Evolutionary conservation across 805 yeast genomes (phyloP), one percentile per base, ranked within the genome.

Genomic region (Cyberlindnera veronae): DNA sequence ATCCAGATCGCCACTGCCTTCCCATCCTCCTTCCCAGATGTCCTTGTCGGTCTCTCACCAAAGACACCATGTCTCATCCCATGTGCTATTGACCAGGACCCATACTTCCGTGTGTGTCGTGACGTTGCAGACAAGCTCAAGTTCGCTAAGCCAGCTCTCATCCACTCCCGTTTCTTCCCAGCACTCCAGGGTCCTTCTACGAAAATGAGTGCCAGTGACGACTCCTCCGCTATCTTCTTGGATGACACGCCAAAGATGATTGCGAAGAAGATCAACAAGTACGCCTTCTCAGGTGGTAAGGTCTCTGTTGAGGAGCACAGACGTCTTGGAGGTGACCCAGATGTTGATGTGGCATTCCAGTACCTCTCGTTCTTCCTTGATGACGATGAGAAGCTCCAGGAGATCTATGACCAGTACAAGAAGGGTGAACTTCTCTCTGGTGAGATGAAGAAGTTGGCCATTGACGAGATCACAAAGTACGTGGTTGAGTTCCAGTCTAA

Each of bases 41-140:
- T 93, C 18, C 76, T 93, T n/a, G n/a, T n/a, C 53, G 96, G 87
- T 6, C 67, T 82, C 55, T 87, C 95, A 33, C 71, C 81, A 35
- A 93, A 90, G 69, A 88, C 97, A 0, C 98, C 96, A 47, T 88
- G 96, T 66, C 72, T 93, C 63, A 93, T 93, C 63, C 99, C 99
- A 29, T 93, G 99, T 74, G 99, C 99, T 34, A 93, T 93, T 61
- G 99, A 93, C 63, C 99, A 91, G 71, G 99, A 93, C 64, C 98
- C 99, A 22, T 93, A 93, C 66, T 93, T 93, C 72, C 77, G 99
- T 66, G 95, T 93, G 17, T 87, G 96, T 66, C 77, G 99, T 67
- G 99, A 93, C 62, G 99, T 93, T 50, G 97, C 99, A 10, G 89
- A 81, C 57, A 93, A 91, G 65, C 76, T 93, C 62, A 84, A 83